These are phyloP conservation scores for Pseudogymnoascus sp. DNA, from an alignment of 2,329 filamentous ascomycete species.

Conservation along the genomic window DNA sequence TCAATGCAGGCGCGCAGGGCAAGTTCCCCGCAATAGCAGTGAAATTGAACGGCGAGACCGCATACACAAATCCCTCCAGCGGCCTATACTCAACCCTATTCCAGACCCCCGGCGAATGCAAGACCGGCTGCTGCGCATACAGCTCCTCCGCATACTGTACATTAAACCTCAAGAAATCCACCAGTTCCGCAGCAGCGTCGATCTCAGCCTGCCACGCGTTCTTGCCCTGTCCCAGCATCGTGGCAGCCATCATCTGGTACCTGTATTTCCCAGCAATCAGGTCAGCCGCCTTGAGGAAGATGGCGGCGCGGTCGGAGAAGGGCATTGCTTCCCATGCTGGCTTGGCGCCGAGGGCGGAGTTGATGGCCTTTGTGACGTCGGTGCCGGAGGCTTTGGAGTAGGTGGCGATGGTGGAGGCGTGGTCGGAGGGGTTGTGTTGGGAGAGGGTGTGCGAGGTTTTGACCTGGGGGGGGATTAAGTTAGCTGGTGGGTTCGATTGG, in stretches of 20 bases:
- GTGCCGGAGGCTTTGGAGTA: slow-evolving; percentile 73
- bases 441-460: slow-evolving; percentile 55
- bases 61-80: slow-evolving; percentile 92
- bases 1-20: slow-evolving; percentile 69
- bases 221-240: slow-evolving; percentile 95
- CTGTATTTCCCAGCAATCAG: slow-evolving; percentile 86
- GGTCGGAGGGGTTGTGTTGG: slow-evolving; percentile 77
- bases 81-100: slow-evolving; percentile 85
- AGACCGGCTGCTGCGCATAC: slow-evolving; percentile 76
- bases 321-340: slow-evolving; percentile 76
- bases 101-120: slow-evolving; percentile 79
- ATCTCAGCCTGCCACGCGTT: slow-evolving; percentile 99
- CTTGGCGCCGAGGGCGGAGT: slow-evolving; percentile 78
- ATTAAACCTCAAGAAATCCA: slow-evolving; percentile 90
- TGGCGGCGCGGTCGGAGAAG: slow-evolving; percentile 81
- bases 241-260: slow-evolving; percentile 92
- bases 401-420: slow-evolving; percentile 65
- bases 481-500: neutral
- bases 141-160: slow-evolving; percentile 89
- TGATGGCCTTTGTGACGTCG: slow-evolving; percentile 73
- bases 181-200: slow-evolving; percentile 83
- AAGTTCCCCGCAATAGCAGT: slow-evolving; percentile 90
- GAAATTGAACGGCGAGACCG: slow-evolving; percentile 93
- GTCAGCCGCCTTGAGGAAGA: slow-evolving; percentile 95
- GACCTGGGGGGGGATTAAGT: slow-evolving; percentile 38